Conservation (phyloP, 352 stramenopile genomes). For the Pythium chondricola region DNA sequence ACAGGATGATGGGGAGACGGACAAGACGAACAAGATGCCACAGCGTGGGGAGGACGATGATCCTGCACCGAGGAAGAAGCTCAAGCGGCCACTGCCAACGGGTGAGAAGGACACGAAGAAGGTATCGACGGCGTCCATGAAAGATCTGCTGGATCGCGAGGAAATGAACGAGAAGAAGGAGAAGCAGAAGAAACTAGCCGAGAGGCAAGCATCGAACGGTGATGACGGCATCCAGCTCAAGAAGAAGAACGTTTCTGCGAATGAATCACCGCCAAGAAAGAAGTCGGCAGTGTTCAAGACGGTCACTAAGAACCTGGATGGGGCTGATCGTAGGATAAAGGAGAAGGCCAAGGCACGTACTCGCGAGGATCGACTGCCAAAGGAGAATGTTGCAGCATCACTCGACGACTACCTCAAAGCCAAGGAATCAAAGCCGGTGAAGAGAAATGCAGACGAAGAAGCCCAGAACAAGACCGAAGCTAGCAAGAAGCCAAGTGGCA, state of each 20-base stretch:
- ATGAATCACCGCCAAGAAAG: no score
- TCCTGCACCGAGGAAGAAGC: neutral
- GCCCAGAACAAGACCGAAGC: constrained; percentile 7
- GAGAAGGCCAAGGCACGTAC: neutral
- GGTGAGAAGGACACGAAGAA: neutral
- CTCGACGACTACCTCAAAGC: constrained; percentile 15
- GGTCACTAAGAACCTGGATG: neutral
- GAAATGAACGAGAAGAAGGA: neutral
- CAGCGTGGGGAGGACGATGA: neutral
- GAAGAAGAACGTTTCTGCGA: neutral
- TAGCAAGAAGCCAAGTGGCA: neutral
- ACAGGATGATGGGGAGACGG: neutral
- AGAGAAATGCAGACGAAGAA: neutral
- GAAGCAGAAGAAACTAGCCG: neutral
- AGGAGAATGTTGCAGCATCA: neutral
- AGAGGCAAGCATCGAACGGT: neutral
- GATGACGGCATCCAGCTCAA: neutral
- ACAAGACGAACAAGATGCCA: constrained; percentile 1
- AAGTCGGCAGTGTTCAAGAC: no score
- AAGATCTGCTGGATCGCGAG: neutral
- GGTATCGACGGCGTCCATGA: neutral
- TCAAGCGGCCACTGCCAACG: neutral
- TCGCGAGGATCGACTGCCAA: neutral
- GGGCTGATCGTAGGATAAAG: neutral
- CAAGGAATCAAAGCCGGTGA: neutral